Conservation (phyloP, 1,284 basidiomycete genomes). For the Cutaneotrichosporon cavernicola region DNA sequence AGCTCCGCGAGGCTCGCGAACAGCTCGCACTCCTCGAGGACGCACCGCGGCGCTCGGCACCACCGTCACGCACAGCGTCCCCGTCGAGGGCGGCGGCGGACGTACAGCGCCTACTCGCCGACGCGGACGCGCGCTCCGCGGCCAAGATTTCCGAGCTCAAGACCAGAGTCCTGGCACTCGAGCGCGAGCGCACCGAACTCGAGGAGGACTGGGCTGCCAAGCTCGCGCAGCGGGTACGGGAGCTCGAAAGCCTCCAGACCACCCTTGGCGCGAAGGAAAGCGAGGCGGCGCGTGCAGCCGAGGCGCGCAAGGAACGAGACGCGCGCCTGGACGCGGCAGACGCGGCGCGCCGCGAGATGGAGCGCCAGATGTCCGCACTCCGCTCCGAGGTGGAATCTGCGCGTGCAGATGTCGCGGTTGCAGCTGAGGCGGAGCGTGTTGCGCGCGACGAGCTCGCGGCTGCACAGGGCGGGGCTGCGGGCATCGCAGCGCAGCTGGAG, state of each 20-base stretch:
- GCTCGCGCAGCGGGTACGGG: slow-evolving; percentile 55
- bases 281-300: slow-evolving; percentile 58
- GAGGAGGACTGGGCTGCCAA: slow-evolving; percentile 81
- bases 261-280: slow-evolving; percentile 59
- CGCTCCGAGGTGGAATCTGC: slow-evolving; percentile 56
- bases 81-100: slow-evolving; percentile 60
- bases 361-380: slow-evolving; percentile 55
- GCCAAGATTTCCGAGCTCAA: slow-evolving; percentile 68
- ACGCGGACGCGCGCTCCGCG: slow-evolving; percentile 74
- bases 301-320: slow-evolving; percentile 62
- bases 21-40: slow-evolving; percentile 68
- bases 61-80: not conserved
- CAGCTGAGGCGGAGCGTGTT: slow-evolving; percentile 52
- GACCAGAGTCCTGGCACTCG: slow-evolving; percentile 48
- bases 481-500: slow-evolving; percentile 51
- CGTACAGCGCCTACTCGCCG: slow-evolving; percentile 70
- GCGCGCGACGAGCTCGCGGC: slow-evolving; percentile 52
- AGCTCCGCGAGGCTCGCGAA: slow-evolving; percentile 74
- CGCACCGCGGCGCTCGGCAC: slow-evolving; percentile 36
- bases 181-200: slow-evolving; percentile 54
- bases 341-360: slow-evolving; percentile 59
- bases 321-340: slow-evolving; percentile 61
- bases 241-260: slow-evolving; percentile 66
- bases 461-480: slow-evolving; percentile 40
- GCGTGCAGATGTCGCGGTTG: slow-evolving; percentile 55